Evolutionary conservation across 2,329 filamentous ascomycete species (phyloP).

Genomic region (Acrocalymma vagum): DNA sequence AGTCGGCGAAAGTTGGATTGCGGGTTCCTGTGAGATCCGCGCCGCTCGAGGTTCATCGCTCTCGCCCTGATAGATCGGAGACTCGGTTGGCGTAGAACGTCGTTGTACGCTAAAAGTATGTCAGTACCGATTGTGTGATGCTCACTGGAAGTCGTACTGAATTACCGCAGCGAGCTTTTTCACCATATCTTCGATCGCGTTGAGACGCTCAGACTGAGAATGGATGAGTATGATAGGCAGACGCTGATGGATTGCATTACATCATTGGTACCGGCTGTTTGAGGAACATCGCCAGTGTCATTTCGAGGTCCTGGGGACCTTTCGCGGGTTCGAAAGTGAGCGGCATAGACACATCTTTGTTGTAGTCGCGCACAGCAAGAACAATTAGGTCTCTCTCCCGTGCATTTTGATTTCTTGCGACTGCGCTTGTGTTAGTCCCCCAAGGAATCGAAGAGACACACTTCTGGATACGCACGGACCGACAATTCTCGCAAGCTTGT

Average conservation of each 20-base stretch:
- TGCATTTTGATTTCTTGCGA: slow-evolving; percentile 14
- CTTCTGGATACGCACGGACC: slow-evolving; percentile 4
- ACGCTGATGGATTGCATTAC: not conserved
- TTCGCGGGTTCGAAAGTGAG: slow-evolving; percentile 4
- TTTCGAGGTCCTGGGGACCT: not conserved
- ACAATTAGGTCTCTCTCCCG: slow-evolving; percentile 11
- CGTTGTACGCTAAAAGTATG: not conserved
- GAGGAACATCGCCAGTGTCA: slow-evolving; percentile 2
- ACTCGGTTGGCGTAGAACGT: not conserved
- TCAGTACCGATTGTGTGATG: not conserved
- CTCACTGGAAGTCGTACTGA: slow-evolving; percentile 3
- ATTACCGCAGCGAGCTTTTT: slow-evolving; percentile 8
- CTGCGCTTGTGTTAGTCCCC: slow-evolving; percentile 6
- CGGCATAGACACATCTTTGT: slow-evolving; percentile 13
- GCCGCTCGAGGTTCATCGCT: too few relatives aligned
- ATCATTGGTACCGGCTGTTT: slow-evolving; percentile 1
- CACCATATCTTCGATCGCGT: slow-evolving; percentile 10
- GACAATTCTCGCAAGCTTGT: slow-evolving; percentile 15
- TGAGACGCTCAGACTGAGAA: slow-evolving; percentile 7
- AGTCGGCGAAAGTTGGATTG: too few relatives aligned
- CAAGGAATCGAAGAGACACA: not conserved
- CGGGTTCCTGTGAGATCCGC: too few relatives aligned
- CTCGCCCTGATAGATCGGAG: not conserved
- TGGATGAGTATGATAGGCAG: slow-evolving; percentile 2
- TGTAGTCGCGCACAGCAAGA: slow-evolving; percentile 14